These are phyloP conservation scores for Pleurotus platypus DNA, from an alignment of 768 basidiomycete species.

Conservation along the genomic window DNA sequence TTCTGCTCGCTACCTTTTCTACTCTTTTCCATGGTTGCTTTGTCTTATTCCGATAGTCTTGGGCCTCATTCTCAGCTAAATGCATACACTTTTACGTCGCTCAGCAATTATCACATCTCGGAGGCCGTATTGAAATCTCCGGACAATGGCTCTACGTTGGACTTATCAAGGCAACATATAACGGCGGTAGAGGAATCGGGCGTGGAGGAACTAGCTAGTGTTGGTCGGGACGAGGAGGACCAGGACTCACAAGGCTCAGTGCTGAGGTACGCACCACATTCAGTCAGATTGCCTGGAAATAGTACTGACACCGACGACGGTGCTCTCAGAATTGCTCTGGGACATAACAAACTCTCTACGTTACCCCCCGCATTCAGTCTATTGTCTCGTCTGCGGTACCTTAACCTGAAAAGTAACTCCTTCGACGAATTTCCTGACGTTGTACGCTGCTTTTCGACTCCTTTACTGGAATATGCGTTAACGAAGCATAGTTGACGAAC, in stretches of 20 bases:
- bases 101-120: constrained; percentile 38
- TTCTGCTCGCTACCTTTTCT: neutral
- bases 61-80: constrained; percentile 3
- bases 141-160: constrained; percentile 81
- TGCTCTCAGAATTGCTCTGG: constrained; percentile 72
- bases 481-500: constrained; percentile 59
- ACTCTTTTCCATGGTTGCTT: constrained; percentile 8
- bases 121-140: constrained; percentile 64
- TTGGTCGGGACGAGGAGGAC: constrained; percentile 40
- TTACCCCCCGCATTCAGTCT: constrained; percentile 74
- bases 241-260: constrained; percentile 49
- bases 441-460: constrained; percentile 44
- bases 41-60: constrained; percentile 5
- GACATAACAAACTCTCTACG: constrained; percentile 76
- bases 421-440: constrained; percentile 84
- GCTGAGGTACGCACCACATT: constrained; percentile 46
- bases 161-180: constrained; percentile 76
- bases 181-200: constrained; percentile 72
- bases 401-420: constrained; percentile 83
- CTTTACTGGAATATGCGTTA: constrained; percentile 1
- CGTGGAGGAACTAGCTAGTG: constrained; percentile 71
- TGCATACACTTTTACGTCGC: constrained; percentile 9
- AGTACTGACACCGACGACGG: neutral
- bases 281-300: neutral
- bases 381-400: constrained; percentile 73